phyloP scores from a whole-genome alignment of 306 rosid species.

The Canavalia gladiata region DNA sequence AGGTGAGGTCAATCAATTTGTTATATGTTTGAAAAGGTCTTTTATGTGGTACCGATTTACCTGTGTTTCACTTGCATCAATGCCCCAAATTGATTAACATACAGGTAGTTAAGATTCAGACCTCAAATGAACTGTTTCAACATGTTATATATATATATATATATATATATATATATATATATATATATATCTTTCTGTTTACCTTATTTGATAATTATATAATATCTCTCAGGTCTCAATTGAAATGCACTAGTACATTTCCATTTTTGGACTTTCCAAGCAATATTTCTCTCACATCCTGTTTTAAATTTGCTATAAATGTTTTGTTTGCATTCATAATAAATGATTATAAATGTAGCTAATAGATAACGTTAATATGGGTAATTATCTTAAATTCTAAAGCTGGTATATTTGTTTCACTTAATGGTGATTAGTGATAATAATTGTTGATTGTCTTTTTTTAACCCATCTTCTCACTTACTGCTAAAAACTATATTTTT shows the following conservation, averaged over 20 bases:
- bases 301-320: background rate
- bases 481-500: constrained; percentile 28
- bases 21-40: constrained; percentile 42
- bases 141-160: too few species aligned
- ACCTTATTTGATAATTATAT: constrained; percentile 1
- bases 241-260: constrained; percentile 1
- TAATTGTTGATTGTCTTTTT: constrained; percentile 34
- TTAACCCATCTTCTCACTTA: constrained; percentile 15
- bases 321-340: constrained; percentile 24
- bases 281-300: constrained; percentile 11
- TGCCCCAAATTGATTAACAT: constrained; percentile 22
- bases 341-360: constrained; percentile 21
- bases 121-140: constrained; percentile 29
- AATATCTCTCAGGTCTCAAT: constrained; percentile 21
- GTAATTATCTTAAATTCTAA: constrained; percentile 22
- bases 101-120: constrained; percentile 23
- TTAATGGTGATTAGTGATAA: constrained; percentile 16
- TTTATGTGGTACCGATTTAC: constrained; percentile 24
- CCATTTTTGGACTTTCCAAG: constrained; percentile 16
- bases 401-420: constrained; percentile 25
- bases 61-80: constrained; percentile 8
- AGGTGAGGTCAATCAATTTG: constrained; percentile 60
- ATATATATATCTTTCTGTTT: constrained; percentile 17
- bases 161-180: background rate
- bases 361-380: background rate